These are phyloP conservation scores for Phytophthora sansomeana DNA, from an alignment of 352 stramenopile genomes.

Conservation along the genomic window DNA sequence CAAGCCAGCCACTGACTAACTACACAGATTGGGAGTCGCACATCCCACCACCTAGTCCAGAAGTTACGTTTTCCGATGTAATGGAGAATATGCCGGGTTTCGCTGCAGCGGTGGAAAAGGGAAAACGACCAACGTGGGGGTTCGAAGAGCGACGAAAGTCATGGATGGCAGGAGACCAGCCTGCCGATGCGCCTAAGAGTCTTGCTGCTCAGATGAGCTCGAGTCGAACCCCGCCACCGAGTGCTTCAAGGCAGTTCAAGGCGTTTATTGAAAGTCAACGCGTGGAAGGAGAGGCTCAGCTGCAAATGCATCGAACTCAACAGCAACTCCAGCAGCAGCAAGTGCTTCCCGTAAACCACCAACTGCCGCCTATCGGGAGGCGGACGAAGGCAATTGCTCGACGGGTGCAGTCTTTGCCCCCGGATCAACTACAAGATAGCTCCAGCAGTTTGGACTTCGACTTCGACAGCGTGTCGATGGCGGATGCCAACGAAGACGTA, in stretches of 20 bases:
- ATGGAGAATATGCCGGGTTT: slow-evolving; percentile 74
- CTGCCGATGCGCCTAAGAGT: slow-evolving; percentile 27
- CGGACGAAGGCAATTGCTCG: slow-evolving; percentile 44
- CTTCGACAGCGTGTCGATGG: slow-evolving; percentile 86
- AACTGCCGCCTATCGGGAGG: slow-evolving; percentile 39
- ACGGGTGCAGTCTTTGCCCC: slow-evolving; percentile 67
- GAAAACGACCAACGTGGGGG: slow-evolving; percentile 55
- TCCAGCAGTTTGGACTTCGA: slow-evolving; percentile 76
- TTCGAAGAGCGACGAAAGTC: slow-evolving; percentile 74
- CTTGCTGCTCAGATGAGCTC: slow-evolving; percentile 28
- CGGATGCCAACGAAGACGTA: slow-evolving; percentile 58
- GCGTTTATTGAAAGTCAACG: slow-evolving; percentile 47
- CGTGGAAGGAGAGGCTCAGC: slow-evolving; percentile 39
- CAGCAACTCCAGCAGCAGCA: slow-evolving; percentile 45
- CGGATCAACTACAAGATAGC: slow-evolving; percentile 60
- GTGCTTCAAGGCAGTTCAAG: slow-evolving; percentile 36
- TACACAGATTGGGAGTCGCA: slow-evolving; percentile 77
- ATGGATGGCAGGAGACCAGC: slow-evolving; percentile 75
- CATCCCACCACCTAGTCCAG: slow-evolving; percentile 57
- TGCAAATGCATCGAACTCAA: slow-evolving; percentile 34
- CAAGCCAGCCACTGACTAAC: slow-evolving; percentile 72
- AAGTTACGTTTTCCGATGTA: slow-evolving; percentile 82
- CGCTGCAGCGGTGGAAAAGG: slow-evolving; percentile 44
- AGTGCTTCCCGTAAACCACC: slow-evolving; percentile 37
- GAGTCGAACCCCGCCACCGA: slow-evolving; percentile 27